Evolutionary conservation across 768 basidiomycete genomes (phyloP).

Genomic region (Boletus speciosus): DNA sequence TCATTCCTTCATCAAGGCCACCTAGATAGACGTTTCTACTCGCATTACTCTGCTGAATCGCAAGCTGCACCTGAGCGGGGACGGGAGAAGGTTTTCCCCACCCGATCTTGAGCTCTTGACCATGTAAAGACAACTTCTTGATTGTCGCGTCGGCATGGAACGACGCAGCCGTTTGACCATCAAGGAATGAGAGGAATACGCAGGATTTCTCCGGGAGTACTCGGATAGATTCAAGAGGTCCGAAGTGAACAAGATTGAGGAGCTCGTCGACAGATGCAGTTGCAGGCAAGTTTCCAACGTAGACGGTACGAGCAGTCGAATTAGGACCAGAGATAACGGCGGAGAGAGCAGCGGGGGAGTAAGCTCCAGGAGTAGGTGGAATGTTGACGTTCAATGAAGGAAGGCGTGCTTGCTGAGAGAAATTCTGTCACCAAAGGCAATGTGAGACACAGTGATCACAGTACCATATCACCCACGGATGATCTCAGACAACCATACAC

Average conservation of each 20-base stretch:
- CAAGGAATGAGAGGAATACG: constrained; percentile 97
- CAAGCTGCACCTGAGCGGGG: constrained; percentile 78
- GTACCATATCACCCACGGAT: background rate
- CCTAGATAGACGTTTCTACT: constrained; percentile 97
- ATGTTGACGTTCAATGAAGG: constrained; percentile 67
- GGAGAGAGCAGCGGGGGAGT: constrained; percentile 74
- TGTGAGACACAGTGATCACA: background rate
- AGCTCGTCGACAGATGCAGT: constrained; percentile 97
- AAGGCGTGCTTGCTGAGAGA: constrained; percentile 47
- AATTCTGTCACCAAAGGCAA: constrained; percentile 33
- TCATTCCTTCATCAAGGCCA: constrained; percentile 83
- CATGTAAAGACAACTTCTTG: constrained; percentile 90
- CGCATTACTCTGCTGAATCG: constrained; percentile 89
- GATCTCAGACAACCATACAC: constrained; percentile 4
- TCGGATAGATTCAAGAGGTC: constrained; percentile 91
- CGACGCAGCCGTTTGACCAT: constrained; percentile 86
- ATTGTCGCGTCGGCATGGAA: constrained; percentile 97
- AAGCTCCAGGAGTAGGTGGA: constrained; percentile 66
- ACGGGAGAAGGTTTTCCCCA: constrained; percentile 96
- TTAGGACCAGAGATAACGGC: constrained; percentile 67
- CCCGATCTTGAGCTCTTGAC: constrained; percentile 96
- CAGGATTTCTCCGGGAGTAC: constrained; percentile 96
- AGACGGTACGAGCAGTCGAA: constrained; percentile 82
- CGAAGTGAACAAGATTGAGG: constrained; percentile 96
- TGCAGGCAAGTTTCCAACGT: constrained; percentile 92